phyloP scores from a whole-genome alignment of 2,329 filamentous ascomycete species.

The Trichoderma semiorbis region DNA sequence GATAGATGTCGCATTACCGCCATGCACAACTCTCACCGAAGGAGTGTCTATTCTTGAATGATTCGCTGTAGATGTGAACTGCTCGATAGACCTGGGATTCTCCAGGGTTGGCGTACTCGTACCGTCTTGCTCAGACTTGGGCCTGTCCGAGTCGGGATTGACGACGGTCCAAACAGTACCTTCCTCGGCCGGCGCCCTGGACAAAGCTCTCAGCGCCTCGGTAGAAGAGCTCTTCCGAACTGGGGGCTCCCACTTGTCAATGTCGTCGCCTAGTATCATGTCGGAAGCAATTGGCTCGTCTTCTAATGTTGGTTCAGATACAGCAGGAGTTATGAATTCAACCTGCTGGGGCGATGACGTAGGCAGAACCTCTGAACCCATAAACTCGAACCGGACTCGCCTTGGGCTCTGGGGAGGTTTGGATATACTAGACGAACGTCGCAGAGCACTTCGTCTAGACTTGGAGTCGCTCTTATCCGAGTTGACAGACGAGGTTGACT shows the following conservation, averaged over 20 bases:
- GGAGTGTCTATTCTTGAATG: background rate
- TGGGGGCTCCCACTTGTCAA: constrained; percentile 40
- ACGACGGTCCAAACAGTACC: constrained; percentile 51
- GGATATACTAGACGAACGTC: constrained; percentile 52
- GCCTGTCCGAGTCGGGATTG: constrained; percentile 33
- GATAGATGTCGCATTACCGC: background rate
- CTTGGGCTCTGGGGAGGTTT: constrained; percentile 53
- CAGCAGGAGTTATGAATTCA: constrained; percentile 30
- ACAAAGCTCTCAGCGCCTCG: constrained; percentile 51
- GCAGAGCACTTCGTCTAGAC: constrained; percentile 53
- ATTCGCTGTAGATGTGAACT: background rate
- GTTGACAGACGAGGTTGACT: constrained; percentile 47
- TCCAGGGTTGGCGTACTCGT: background rate
- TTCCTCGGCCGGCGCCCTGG: constrained; percentile 49
- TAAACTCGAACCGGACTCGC: constrained; percentile 60
- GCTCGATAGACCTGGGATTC: background rate
- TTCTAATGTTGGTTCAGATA: constrained; percentile 25
- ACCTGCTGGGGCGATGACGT: constrained; percentile 51
- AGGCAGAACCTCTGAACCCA: constrained; percentile 58
- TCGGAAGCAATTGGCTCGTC: constrained; percentile 29
- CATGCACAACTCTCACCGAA: background rate
- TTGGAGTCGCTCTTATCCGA: constrained; percentile 53
- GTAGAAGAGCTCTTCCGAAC: constrained; percentile 56
- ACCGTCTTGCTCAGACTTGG: constrained; percentile 19
- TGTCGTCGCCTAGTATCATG: constrained; percentile 36